Evolutionary conservation across 768 basidiomycete species (phyloP), one percentile per base, ranked within the genome.

Genomic region (Boletus sp.): DNA sequence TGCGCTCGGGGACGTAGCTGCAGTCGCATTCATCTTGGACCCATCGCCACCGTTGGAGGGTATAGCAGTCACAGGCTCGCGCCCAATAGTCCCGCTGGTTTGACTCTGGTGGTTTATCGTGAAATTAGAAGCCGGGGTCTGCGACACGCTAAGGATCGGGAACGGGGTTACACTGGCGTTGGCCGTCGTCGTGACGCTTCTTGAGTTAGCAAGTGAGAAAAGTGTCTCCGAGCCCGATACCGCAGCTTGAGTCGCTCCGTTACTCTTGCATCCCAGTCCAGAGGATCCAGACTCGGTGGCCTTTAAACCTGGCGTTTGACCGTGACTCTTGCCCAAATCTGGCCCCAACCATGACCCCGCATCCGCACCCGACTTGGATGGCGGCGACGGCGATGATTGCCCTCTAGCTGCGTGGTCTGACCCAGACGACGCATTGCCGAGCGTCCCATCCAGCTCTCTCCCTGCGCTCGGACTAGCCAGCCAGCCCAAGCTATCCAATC

Each of bases 91-190:
- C 8, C 24, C 18, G 1, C 18, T 42, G 10, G 7, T 12, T 17
- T 40, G 64, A 46, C 30, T 54, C 48, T 54, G 56, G 7, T 48
- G 47, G 5, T 32, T 14, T 10, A 5, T 9, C 39, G 51, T 28
- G 33, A 47, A 18, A 18, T 51, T 24, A 29, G 56, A 46, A 14
- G 17, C 12, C 15, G 28, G 17, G 4, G 33, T 37, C 18, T 37
- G 55, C 32, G 67, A 50, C 12, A 50, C 59, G 17, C 48, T 66
- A 24, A 67, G 57, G 9, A 67, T 67, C 10, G 64, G 62, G 15
- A 67, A 67, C 5, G 66, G 67, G 1, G 55, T 63, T 17, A 63
- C 35, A 46, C 35, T 7, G 10, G 18, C 14, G 0, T 33, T 51
- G 0, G 48, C 17, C 36, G 51, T 14, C 24, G 48, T 55, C 29